Percentiles rank a stretch among this genome's conserved stretches.
phyloP scores from a whole-genome alignment of 31 red algal species.

The Endocladia muricata region DNA sequence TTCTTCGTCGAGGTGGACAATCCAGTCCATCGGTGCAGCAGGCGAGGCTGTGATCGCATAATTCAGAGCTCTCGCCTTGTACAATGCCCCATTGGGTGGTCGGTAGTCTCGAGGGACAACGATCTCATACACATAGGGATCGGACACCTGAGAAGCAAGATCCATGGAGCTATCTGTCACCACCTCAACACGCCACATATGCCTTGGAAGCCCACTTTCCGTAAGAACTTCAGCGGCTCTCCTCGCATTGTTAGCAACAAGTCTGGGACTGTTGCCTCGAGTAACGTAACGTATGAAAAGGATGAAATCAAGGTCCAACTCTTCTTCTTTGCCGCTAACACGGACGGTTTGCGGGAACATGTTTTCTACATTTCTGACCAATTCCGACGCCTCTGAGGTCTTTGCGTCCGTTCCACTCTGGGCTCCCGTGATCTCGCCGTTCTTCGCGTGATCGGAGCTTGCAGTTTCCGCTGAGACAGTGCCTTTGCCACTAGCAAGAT shows the following conservation, averaged over 20 bases:
- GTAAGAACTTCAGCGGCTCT: slow-evolving; percentile 36
- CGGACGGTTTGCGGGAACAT: not conserved
- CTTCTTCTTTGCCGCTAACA: too few species aligned
- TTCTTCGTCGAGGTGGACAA: slow-evolving; percentile 73
- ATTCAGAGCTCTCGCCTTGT: slow-evolving; percentile 75
- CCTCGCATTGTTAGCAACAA: slow-evolving; percentile 31
- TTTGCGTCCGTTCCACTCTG: not conserved
- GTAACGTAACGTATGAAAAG: slow-evolving; percentile 75
- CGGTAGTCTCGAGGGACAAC: slow-evolving; percentile 25
- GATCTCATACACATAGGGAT: slow-evolving; percentile 23
- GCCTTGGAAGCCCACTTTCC: slow-evolving; percentile 18
- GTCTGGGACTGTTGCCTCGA: slow-evolving; percentile 44
- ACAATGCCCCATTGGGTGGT: slow-evolving; percentile 48
- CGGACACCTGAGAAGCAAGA: slow-evolving; percentile 1
- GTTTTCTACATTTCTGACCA: not conserved
- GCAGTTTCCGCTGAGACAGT: not conserved
- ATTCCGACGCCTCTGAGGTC: not conserved
- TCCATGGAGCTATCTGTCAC: slow-evolving; percentile 49
- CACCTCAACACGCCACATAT: slow-evolving; percentile 62
- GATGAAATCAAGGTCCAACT: slow-evolving; percentile 39
- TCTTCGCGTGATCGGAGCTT: not conserved
- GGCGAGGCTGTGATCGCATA: slow-evolving; percentile 54
- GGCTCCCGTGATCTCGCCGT: not conserved
- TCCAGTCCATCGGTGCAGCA: slow-evolving; percentile 53
- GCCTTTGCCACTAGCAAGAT: not conserved